Evolutionary conservation across 148 eudicot genomes (phyloP).

Genomic region (Dianthus caryophyllus): DNA sequence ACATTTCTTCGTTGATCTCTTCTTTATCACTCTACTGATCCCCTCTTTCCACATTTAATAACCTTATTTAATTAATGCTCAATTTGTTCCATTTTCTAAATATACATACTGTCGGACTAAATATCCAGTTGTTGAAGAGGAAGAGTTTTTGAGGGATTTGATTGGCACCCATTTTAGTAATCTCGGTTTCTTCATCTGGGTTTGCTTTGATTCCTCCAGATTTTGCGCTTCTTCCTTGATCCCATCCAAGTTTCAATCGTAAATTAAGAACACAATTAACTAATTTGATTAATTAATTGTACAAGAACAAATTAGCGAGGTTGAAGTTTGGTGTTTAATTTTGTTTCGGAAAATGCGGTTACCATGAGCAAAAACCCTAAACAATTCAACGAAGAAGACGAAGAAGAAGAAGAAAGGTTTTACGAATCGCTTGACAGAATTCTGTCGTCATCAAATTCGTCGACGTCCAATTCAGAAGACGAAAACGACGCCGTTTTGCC

Average conservation of each 20-base stretch:
- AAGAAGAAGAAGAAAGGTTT: conserved; percentile 20
- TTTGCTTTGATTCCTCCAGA: neutral
- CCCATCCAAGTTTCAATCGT: neutral
- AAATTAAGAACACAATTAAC: too few species aligned
- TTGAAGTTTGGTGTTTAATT: neutral
- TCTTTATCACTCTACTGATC: too few species aligned
- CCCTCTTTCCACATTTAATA: neutral
- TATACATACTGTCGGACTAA: too few species aligned
- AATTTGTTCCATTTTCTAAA: too few species aligned
- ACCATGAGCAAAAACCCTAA: conserved; percentile 26
- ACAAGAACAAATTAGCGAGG: too few species aligned
- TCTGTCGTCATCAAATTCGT: conserved; percentile 49
- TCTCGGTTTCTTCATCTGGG: conserved; percentile 23
- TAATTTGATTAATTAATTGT: too few species aligned
- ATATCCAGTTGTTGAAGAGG: too few species aligned
- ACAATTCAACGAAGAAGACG: conserved; percentile 14
- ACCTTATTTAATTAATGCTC: neutral
- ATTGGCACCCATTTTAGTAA: conserved; percentile 14
- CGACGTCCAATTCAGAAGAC: conserved; percentile 45
- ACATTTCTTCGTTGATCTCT: too few species aligned
- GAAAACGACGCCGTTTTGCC: conserved; percentile 27
- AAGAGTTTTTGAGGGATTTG: neutral
- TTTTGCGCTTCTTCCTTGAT: conserved; percentile 25
- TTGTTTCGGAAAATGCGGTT: conserved; percentile 25
- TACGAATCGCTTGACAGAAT: conserved; percentile 33